Percentiles rank a stretch among this genome's conserved stretches.
Conservation (phyloP, 176 grass and related monocot genomes). For the Chloris gayana region DNA sequence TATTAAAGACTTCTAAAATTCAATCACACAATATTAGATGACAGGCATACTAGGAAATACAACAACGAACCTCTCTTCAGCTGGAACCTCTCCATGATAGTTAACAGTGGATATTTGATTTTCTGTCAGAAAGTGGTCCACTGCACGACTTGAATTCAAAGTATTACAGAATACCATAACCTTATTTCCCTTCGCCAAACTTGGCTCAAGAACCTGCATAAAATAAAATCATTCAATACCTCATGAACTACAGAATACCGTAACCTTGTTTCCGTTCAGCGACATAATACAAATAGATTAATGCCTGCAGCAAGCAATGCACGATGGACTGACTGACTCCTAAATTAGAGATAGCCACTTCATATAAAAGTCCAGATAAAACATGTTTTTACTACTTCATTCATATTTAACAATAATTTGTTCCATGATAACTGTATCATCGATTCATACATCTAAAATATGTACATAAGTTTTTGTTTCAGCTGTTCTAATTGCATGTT, state of each 20-base stretch:
- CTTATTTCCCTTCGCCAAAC: constrained; percentile 88
- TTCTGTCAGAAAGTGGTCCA: constrained; percentile 92
- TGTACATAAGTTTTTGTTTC: not conserved
- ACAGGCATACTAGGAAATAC: constrained; percentile 21
- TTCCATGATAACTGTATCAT: not conserved
- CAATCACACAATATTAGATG: constrained; percentile 4
- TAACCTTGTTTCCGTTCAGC: no score
- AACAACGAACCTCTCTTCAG: constrained; percentile 80
- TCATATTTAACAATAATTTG: not conserved
- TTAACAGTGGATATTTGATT: constrained; percentile 95
- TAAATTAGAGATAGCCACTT: not conserved
- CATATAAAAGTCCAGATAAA: not conserved
- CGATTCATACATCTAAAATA: not conserved
- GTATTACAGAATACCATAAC: constrained; percentile 99
- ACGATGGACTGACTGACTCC: not conserved
- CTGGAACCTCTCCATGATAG: constrained; percentile 97
- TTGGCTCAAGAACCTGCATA: constrained; percentile 92
- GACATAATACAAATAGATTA: not conserved
- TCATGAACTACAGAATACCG: not conserved
- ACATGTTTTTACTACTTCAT: not conserved
- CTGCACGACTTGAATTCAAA: constrained; percentile 92
- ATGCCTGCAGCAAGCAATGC: not conserved
- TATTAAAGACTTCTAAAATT: constrained; percentile 14
- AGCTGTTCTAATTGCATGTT: not conserved
- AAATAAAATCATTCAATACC: constrained; percentile 7